A percentile compares a stretch with the other conserved stretches of the same genome.
Evolutionary conservation across 2,329 filamentous ascomycete genomes (phyloP).

Genomic region (Aspergillus candidus): DNA sequence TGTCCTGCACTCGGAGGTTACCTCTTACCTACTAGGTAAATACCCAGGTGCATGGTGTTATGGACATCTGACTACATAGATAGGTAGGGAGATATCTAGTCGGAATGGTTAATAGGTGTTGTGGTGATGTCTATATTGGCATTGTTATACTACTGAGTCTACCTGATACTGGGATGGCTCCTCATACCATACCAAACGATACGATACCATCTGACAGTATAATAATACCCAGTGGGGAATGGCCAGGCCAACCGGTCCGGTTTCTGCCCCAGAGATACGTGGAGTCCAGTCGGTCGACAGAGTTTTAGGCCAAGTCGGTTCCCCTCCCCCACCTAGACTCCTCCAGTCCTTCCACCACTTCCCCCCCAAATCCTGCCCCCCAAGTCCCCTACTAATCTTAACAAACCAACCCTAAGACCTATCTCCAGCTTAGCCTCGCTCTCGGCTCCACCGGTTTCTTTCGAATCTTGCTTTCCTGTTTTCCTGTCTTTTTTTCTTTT

Average conservation of each 20-base stretch:
- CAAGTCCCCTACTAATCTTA: background rate
- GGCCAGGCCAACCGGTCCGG: conserved; percentile 10
- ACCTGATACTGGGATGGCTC: too few species aligned
- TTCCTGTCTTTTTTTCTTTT: background rate
- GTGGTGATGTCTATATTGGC: too few species aligned
- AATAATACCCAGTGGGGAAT: background rate
- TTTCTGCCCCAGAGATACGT: conserved; percentile 20
- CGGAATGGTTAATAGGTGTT: too few species aligned
- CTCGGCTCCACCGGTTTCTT: conserved; percentile 1
- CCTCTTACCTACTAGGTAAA: too few species aligned
- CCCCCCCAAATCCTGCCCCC: background rate
- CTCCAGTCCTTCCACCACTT: conserved; percentile 11
- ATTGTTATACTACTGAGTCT: too few species aligned
- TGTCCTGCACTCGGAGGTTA: background rate
- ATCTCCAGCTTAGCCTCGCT: background rate
- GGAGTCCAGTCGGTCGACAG: conserved; percentile 15
- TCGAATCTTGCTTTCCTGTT: conserved; percentile 2
- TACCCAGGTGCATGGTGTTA: too few species aligned
- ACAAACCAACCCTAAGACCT: conserved; percentile 6
- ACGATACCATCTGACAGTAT: background rate
- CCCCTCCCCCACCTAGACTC: conserved; percentile 13
- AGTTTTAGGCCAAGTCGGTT: conserved; percentile 5
- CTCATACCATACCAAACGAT: background rate
- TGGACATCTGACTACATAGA: too few species aligned
- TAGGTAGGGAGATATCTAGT: too few species aligned